These are phyloP conservation scores for Candida piceae DNA, from an alignment of 805 yeast genomes.

Conservation along the genomic window DNA sequence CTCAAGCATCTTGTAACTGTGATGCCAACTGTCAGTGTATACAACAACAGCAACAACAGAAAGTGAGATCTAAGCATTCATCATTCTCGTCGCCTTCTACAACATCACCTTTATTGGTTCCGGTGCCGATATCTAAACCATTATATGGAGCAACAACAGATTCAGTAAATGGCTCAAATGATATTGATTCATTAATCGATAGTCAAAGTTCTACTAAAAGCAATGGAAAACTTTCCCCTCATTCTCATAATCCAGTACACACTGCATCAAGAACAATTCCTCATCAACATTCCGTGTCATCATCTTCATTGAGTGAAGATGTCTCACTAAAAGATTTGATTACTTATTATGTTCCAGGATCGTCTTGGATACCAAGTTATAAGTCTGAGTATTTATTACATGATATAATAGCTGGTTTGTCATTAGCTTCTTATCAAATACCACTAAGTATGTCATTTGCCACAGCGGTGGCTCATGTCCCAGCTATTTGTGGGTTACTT, in stretches of 20 bases:
- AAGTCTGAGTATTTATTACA: conserved; percentile 34
- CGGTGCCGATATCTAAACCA: background rate
- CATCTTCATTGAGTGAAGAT: background rate
- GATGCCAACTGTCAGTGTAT: background rate
- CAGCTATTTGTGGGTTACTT: conserved; percentile 73
- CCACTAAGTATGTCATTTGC: conserved; percentile 83
- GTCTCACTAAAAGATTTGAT: conserved; percentile 25
- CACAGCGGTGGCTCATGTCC: conserved; percentile 76
- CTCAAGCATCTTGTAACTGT: background rate
- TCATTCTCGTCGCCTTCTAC: background rate
- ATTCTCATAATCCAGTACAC: background rate
- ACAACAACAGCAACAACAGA: conserved; percentile 1
- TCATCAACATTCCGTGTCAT: background rate
- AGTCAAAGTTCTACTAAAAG: no score
- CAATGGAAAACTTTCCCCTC: background rate
- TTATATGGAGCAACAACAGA: background rate
- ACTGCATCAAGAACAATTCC: conserved; percentile 4
- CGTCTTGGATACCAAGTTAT: conserved; percentile 62
- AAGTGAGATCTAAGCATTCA: conserved; percentile 1
- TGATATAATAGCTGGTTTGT: conserved; percentile 79
- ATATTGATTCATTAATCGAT: no score
- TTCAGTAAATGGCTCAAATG: background rate
- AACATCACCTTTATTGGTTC: background rate
- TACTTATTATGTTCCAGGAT: conserved; percentile 64
- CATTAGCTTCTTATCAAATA: conserved; percentile 86